Evolutionary conservation across 768 basidiomycete genomes (phyloP).

Genomic region (Mycena floridula): DNA sequence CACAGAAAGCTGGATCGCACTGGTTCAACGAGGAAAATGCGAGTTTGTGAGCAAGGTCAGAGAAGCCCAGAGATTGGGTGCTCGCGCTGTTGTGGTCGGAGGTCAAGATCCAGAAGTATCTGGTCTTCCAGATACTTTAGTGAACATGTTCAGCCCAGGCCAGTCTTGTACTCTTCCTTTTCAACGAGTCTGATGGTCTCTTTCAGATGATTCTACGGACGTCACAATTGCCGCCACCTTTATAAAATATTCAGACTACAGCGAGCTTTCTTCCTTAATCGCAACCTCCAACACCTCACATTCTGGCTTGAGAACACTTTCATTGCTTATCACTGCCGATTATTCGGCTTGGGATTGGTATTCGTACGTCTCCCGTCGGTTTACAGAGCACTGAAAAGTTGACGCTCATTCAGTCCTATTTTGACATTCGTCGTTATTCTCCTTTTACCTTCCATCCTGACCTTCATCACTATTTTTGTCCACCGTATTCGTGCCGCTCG

Average conservation of each 20-base stretch:
- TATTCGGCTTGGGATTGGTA: slow-evolving; percentile 91
- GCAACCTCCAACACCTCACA: slow-evolving; percentile 72
- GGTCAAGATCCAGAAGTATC: slow-evolving; percentile 63
- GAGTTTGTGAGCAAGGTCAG: slow-evolving; percentile 88
- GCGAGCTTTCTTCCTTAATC: slow-evolving; percentile 63
- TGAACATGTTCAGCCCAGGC: slow-evolving; percentile 94
- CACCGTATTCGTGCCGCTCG: slow-evolving; percentile 83
- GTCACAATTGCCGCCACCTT: slow-evolving; percentile 83
- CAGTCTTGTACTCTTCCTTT: slow-evolving; percentile 11
- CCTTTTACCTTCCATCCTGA: slow-evolving; percentile 84
- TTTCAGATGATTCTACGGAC: slow-evolving; percentile 76
- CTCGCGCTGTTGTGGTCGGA: slow-evolving; percentile 88
- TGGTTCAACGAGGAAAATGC: slow-evolving; percentile 86
- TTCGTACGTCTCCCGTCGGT: slow-evolving; percentile 65
- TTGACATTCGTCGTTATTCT: slow-evolving; percentile 84
- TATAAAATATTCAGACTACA: slow-evolving; percentile 80
- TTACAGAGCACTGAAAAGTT: too few relatives aligned
- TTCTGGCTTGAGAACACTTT: slow-evolving; percentile 68
- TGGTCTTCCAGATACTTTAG: slow-evolving; percentile 67
- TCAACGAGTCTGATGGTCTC: slow-evolving; percentile 4
- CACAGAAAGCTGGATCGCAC: slow-evolving; percentile 80
- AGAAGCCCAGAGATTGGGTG: slow-evolving; percentile 68
- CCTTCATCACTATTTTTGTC: slow-evolving; percentile 82
- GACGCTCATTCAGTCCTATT: slow-evolving; percentile 56
- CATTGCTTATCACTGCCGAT: slow-evolving; percentile 70